A percentile compares a stretch with the other conserved stretches of the same genome.
These are phyloP conservation scores for Cephaloascus albidus DNA, from an alignment of 805 yeast genomes.

Conservation along the genomic window DNA sequence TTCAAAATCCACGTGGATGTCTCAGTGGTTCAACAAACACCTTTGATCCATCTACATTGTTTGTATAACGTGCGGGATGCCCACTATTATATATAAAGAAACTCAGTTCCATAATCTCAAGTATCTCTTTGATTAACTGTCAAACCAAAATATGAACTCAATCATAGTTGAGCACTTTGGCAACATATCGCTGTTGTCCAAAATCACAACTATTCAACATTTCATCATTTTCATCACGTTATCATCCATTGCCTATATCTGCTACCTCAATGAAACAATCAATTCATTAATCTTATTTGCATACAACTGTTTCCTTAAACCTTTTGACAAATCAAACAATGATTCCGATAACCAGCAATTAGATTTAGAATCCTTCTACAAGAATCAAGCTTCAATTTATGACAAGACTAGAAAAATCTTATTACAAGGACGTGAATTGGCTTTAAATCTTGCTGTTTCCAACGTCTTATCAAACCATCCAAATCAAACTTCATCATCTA, in stretches of 20 bases:
- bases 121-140: too few species aligned
- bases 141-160: too few species aligned
- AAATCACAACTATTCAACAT: background rate
- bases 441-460: constrained; percentile 48
- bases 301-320: constrained; percentile 52
- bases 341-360: constrained; percentile 40
- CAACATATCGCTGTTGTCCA: background rate
- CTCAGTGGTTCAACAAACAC: too few species aligned
- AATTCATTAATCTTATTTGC: constrained; percentile 19
- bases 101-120: too few species aligned
- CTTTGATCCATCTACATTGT: too few species aligned
- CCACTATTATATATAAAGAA: too few species aligned
- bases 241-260: background rate
- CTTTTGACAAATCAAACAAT: constrained; percentile 27
- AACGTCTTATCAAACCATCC: constrained; percentile 27
- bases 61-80: too few species aligned
- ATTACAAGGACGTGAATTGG: constrained; percentile 62
- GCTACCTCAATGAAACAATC: constrained; percentile 4
- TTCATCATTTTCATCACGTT: background rate
- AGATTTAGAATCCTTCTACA: constrained; percentile 61
- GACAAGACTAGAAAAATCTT: constrained; percentile 61
- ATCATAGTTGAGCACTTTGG: background rate
- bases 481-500: constrained; percentile 1
- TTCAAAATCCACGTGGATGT: too few species aligned
- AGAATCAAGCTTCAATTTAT: constrained; percentile 68